Evolutionary conservation across 192 early-diverging fungal genomes (phyloP).

Genomic region (Entomortierella chlamydospora): DNA sequence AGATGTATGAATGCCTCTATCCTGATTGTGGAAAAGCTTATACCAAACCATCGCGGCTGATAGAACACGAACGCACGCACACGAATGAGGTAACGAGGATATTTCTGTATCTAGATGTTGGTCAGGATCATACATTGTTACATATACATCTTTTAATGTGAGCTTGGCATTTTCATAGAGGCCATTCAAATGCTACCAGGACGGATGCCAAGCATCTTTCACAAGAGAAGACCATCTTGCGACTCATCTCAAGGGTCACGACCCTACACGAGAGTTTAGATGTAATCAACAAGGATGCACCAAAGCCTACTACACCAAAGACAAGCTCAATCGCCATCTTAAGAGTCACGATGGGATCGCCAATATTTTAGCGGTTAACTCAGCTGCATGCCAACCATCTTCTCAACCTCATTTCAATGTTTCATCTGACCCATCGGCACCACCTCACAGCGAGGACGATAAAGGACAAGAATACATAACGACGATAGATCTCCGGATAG

Average conservation of each 20-base stretch:
- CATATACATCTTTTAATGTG: neutral
- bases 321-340: conserved; percentile 53
- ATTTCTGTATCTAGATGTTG: too few species aligned
- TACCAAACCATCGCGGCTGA: conserved; percentile 42
- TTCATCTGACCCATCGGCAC: neutral
- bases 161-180: conserved; percentile 28
- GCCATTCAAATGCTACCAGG: conserved; percentile 51
- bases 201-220: conserved; percentile 53
- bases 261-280: conserved; percentile 11
- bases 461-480: neutral
- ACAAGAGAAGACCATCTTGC: conserved; percentile 40
- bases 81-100: conserved; percentile 46
- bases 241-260: conserved; percentile 50
- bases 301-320: conserved; percentile 39
- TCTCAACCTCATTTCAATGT: neutral
- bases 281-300: conserved; percentile 43
- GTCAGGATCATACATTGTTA: neutral
- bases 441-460: neutral
- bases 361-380: neutral
- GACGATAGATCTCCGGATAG: neutral
- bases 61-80: conserved; percentile 52
- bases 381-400: neutral
- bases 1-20: conserved; percentile 29
- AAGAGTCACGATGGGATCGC: conserved; percentile 29
- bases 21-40: conserved; percentile 53